Evolutionary conservation across 2,329 filamentous ascomycete genomes (phyloP).

Genomic region (Botrytis elliptica): DNA sequence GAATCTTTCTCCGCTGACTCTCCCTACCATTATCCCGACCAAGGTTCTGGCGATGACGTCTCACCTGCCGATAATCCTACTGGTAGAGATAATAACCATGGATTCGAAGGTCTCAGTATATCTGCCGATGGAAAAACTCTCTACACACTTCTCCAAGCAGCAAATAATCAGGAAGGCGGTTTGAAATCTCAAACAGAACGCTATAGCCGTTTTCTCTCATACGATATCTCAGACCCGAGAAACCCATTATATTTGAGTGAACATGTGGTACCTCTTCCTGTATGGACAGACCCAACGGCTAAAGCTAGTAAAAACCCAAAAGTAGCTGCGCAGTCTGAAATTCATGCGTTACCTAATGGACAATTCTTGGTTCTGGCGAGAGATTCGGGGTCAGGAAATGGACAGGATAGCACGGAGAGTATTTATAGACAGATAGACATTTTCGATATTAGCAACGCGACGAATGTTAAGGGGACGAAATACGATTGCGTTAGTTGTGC

Average conservation of each 20-base stretch:
- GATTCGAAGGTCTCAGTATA: slow-evolving; percentile 69
- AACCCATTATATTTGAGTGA: slow-evolving; percentile 54
- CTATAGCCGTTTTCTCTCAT: slow-evolving; percentile 62
- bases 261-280: slow-evolving; percentile 64
- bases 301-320: slow-evolving; percentile 46
- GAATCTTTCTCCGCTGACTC: slow-evolving; percentile 63
- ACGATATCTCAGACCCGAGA: slow-evolving; percentile 52
- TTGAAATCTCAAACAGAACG: slow-evolving; percentile 52
- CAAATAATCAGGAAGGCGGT: slow-evolving; percentile 61
- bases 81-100: slow-evolving; percentile 71
- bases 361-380: slow-evolving; percentile 68
- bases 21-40: slow-evolving; percentile 56
- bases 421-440: slow-evolving; percentile 69
- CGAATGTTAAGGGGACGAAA: slow-evolving; percentile 53
- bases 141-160: slow-evolving; percentile 65
- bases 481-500: slow-evolving; percentile 43
- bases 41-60: slow-evolving; percentile 44
- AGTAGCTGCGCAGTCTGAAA: slow-evolving; percentile 66
- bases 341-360: slow-evolving; percentile 60
- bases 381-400: slow-evolving; percentile 60
- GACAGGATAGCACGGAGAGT: slow-evolving; percentile 51
- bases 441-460: slow-evolving; percentile 61
- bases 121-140: slow-evolving; percentile 61
- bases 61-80: slow-evolving; percentile 56
- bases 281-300: slow-evolving; percentile 50